A percentile compares a stretch with the other conserved stretches of the same genome.
Evolutionary conservation across 2,329 filamentous ascomycete species (phyloP).

Genomic region (Fusarium graminum): DNA sequence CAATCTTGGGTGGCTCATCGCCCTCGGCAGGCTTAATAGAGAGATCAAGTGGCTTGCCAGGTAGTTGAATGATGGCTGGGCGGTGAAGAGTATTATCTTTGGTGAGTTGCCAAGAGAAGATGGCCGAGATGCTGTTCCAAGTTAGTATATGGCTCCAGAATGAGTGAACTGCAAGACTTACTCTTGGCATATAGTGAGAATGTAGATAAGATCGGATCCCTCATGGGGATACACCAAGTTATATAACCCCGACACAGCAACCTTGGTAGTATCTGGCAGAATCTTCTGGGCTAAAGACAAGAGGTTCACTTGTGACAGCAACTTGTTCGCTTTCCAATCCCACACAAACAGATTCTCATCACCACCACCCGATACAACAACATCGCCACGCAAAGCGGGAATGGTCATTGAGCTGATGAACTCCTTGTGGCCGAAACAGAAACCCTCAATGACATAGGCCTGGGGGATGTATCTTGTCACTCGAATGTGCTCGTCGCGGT

Average conservation of each 20-base stretch:
- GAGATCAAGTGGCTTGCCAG: slow-evolving; percentile 75
- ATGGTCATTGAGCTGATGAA: slow-evolving; percentile 85
- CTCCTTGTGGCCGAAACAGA: slow-evolving; percentile 87
- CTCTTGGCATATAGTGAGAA: slow-evolving; percentile 71
- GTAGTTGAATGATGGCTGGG: slow-evolving; percentile 63
- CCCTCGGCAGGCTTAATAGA: slow-evolving; percentile 47
- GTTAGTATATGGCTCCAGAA: slow-evolving; percentile 31
- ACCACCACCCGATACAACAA: slow-evolving; percentile 88
- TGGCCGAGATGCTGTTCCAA: slow-evolving; percentile 65
- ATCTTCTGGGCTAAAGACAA: slow-evolving; percentile 58
- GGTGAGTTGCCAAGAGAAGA: slow-evolving; percentile 74
- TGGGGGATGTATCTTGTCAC: slow-evolving; percentile 86
- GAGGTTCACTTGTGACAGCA: slow-evolving; percentile 69
- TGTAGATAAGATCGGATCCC: slow-evolving; percentile 49
- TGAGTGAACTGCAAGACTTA: slow-evolving; percentile 52
- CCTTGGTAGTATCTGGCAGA: slow-evolving; percentile 54
- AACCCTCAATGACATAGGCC: slow-evolving; percentile 87
- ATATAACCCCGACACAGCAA: slow-evolving; percentile 63
- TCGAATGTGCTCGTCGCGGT: slow-evolving; percentile 82
- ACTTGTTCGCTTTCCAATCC: slow-evolving; percentile 76
- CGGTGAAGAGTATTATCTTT: slow-evolving; percentile 63
- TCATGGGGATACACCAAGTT: slow-evolving; percentile 53
- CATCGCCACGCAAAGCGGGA: slow-evolving; percentile 65
- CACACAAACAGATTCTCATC: slow-evolving; percentile 84
- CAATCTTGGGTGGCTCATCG: slow-evolving; percentile 49